A percentile compares a stretch with the other conserved stretches of the same genome.
phyloP scores from a whole-genome alignment of 179 eudicot genomes.

The Kewa caespitosa region DNA sequence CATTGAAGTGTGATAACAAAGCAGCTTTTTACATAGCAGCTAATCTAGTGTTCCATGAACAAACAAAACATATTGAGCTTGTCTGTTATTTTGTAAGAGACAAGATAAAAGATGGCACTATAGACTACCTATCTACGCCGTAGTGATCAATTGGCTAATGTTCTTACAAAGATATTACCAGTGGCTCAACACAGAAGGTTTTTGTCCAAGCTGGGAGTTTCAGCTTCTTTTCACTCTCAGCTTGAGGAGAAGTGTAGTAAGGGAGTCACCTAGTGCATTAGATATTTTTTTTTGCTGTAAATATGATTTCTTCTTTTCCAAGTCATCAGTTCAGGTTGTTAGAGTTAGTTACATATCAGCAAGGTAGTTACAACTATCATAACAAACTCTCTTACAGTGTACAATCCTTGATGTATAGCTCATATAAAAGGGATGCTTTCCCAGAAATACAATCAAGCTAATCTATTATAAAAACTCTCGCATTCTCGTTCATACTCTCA shows the following conservation, averaged over 20 bases:
- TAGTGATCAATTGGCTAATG: background rate
- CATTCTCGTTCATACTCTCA: too few species aligned
- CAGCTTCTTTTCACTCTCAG: background rate
- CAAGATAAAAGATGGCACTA: background rate
- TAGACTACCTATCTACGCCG: background rate
- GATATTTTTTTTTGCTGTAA: too few species aligned
- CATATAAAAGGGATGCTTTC: too few species aligned
- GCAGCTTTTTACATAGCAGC: background rate
- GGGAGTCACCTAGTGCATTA: too few species aligned
- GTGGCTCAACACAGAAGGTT: background rate
- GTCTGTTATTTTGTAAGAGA: background rate
- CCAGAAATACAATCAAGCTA: too few species aligned
- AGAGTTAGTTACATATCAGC: too few species aligned
- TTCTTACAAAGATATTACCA: background rate
- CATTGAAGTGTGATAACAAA: background rate
- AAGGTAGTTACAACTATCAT: too few species aligned
- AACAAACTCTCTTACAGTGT: too few species aligned
- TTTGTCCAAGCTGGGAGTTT: background rate
- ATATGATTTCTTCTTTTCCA: too few species aligned
- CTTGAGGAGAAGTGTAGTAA: conserved; percentile 12
- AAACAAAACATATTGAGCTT: background rate
- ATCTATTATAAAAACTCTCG: too few species aligned
- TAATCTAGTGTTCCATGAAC: background rate
- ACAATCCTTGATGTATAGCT: too few species aligned
- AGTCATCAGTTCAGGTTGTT: too few species aligned